Base-by-base conservation (phyloP, 495 filamentous ascomycete genomes). In the Jackrogersella multiformis region DNA sequence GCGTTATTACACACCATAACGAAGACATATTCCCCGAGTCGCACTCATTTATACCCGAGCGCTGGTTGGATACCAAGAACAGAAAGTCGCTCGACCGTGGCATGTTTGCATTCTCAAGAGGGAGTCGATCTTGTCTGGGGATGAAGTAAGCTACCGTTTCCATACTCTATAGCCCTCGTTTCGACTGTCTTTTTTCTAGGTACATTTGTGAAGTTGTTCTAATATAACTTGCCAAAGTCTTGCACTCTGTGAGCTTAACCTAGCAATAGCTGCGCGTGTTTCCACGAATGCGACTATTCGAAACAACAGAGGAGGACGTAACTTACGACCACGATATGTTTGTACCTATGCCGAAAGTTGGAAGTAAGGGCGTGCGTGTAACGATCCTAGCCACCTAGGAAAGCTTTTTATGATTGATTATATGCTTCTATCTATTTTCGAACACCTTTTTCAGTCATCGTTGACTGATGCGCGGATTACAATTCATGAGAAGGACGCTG, bases 261-360 rank as follows among this genome's bases (percentile, higher is more conserved):
- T 76, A 13, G 71, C 61, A 0, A 18, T 80, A 7, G 74, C 74
- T 0, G 64, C 66, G 74, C 38, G 61, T 71, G 36, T 36, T 63
- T 13, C 69, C 71, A 2, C 55, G 73, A 5, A 35, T 81, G 24
- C 58, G 71, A 30, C 64, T 83, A 5, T 77, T 68, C 36, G 78
- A 81, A 39, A 82, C 79, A 10, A 73, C 73, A 18, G 66, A 71
- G 45, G 68, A 62, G 12, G 81, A 82, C 48, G 69, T 83, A 20
- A 45, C 46, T 5, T 71, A 66, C 12, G 69, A 62, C 12, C 70
- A 81, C 53, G 81, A 83, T 52, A 75, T 78, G 46, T 58, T 83
- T 10, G 62, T 77, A 1, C 75, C 80, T 1, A 51, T 76, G 18
- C 70, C 77, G 0, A 76, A 69, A 52, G 6, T 72, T 13, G 76